Percentiles rank a stretch among this genome's conserved stretches.
These are phyloP conservation scores for Nematodospora anomalae DNA, from an alignment of 1,139 yeast genomes.

Conservation along the genomic window DNA sequence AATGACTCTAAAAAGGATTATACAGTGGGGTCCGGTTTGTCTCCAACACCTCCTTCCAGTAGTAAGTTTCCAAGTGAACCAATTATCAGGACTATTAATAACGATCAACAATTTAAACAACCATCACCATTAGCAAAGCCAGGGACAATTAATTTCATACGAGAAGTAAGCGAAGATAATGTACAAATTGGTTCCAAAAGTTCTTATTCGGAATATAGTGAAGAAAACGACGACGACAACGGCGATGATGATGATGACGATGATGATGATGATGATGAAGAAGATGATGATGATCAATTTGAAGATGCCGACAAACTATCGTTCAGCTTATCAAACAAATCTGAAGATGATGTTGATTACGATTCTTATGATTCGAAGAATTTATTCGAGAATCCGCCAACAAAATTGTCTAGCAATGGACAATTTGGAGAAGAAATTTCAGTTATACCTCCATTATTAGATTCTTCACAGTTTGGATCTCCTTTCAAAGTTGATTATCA, in stretches of 20 bases:
- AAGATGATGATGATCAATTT: slow-evolving; percentile 8
- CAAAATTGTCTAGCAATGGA: slow-evolving; percentile 20
- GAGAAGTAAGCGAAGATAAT: slow-evolving; percentile 34
- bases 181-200: slow-evolving; percentile 13
- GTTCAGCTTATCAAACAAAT: slow-evolving; percentile 7
- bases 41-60: slow-evolving; percentile 12
- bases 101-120: neutral
- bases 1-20: slow-evolving; percentile 1
- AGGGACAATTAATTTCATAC: slow-evolving; percentile 27
- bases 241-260: slow-evolving; percentile 7
- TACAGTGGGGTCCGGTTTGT: slow-evolving; percentile 12
- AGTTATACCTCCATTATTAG: slow-evolving; percentile 15
- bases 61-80: slow-evolving; percentile 6
- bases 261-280: slow-evolving; percentile 12
- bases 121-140: slow-evolving; percentile 7
- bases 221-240: slow-evolving; percentile 8
- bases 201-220: slow-evolving; percentile 14
- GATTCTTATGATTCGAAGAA: slow-evolving; percentile 27
- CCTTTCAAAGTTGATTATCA: slow-evolving; percentile 33
- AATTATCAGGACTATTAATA: neutral
- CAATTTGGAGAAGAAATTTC: slow-evolving; percentile 34
- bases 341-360: slow-evolving; percentile 13
- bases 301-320: slow-evolving; percentile 11
- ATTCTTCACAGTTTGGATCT: slow-evolving; percentile 27
- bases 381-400: slow-evolving; percentile 29